Conservation (phyloP, 345 rosid species). For the Diplotaxis tenuifolia region DNA sequence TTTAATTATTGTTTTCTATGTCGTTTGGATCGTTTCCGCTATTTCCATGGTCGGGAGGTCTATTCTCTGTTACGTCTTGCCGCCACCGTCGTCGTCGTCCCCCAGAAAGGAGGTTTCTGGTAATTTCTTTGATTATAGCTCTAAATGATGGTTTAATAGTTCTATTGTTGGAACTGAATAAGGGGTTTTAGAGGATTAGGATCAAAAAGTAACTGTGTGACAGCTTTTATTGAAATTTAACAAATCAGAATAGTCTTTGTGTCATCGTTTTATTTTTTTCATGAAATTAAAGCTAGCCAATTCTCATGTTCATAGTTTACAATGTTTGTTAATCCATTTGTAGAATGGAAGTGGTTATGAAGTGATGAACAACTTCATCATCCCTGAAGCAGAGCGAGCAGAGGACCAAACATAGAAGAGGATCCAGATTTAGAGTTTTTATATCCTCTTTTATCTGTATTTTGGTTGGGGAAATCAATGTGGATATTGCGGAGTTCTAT, state of each 20-base stretch:
- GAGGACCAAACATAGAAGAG: neutral
- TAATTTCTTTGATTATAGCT: neutral
- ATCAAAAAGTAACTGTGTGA: neutral
- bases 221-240: neutral
- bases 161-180: neutral
- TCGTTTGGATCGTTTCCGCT: constrained; percentile 71
- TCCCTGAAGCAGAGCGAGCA: constrained; percentile 11
- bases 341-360: constrained; percentile 34
- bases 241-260: neutral
- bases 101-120: constrained; percentile 56
- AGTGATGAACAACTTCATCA: neutral
- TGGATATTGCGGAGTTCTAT: constrained; percentile 17
- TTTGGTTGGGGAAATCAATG: neutral
- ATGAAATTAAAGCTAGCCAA: neutral
- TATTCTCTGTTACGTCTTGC: constrained; percentile 49
- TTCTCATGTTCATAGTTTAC: neutral
- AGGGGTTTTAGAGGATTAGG: neutral
- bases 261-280: neutral
- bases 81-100: constrained; percentile 42
- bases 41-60: constrained; percentile 69
- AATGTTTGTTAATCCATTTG: neutral
- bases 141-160: neutral
- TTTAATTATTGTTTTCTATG: constrained; percentile 64
- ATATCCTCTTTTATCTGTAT: constrained; percentile 7
- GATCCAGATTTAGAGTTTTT: constrained; percentile 8